Percentiles rank a stretch among this genome's conserved stretches.
Conservation (phyloP, 768 basidiomycete species). For the Hericium alpestre region DNA sequence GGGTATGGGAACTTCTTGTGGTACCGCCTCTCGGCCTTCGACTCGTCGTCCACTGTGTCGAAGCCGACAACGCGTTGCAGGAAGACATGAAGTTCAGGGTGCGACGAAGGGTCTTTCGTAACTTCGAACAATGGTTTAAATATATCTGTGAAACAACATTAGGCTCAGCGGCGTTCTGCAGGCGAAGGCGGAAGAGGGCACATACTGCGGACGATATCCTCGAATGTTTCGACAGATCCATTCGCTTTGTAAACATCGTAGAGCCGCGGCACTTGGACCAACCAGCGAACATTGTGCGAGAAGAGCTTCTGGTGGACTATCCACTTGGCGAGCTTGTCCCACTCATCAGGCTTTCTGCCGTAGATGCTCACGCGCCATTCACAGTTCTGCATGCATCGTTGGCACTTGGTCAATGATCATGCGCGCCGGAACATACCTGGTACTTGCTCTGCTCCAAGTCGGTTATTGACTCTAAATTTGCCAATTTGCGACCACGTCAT, state of each 20-base stretch:
- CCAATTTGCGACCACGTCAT: not conserved
- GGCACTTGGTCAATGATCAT: not conserved
- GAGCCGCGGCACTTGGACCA: slow-evolving; percentile 88
- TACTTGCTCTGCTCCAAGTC: slow-evolving; percentile 98
- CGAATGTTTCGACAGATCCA: slow-evolving; percentile 74
- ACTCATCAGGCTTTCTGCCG: slow-evolving; percentile 72
- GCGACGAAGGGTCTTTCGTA: slow-evolving; percentile 77
- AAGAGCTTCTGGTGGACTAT: slow-evolving; percentile 85
- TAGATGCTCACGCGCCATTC: slow-evolving; percentile 98
- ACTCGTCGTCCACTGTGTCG: slow-evolving; percentile 98
- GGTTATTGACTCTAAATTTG: slow-evolving; percentile 75
- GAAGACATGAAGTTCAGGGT: slow-evolving; percentile 93
- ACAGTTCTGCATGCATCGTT: slow-evolving; percentile 48
- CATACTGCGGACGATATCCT: slow-evolving; percentile 84
- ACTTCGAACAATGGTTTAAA: slow-evolving; percentile 94
- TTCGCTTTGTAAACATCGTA: slow-evolving; percentile 93
- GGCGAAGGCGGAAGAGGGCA: slow-evolving; percentile 6
- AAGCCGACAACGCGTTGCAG: slow-evolving; percentile 93
- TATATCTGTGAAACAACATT: slow-evolving; percentile 45
- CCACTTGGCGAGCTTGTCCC: slow-evolving; percentile 99
- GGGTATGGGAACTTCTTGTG: slow-evolving; percentile 94
- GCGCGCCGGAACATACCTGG: slow-evolving; percentile 43
- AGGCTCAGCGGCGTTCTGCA: not conserved
- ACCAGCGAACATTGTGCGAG: slow-evolving; percentile 97
- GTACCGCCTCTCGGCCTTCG: slow-evolving; percentile 82